Percentiles rank a stretch among this genome's conserved stretches.
Conservation (phyloP, 257 asterid genomes). For the Gardenia jasminoides region DNA sequence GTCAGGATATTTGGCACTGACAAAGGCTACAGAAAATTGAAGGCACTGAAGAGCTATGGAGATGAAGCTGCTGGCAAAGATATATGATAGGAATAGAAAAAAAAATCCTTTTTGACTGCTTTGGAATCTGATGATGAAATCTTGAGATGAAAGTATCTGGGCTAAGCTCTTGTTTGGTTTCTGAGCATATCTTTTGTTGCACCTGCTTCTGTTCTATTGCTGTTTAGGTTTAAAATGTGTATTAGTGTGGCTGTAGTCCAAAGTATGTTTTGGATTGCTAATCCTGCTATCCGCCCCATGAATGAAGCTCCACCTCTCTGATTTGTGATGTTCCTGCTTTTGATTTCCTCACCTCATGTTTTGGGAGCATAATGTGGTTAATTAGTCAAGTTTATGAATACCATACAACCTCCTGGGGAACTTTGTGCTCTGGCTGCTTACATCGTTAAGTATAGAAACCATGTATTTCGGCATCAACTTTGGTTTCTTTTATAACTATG, state of each 20-base stretch:
- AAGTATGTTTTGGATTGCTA: slow-evolving; percentile 28
- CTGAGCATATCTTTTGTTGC: slow-evolving; percentile 24
- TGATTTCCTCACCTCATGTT: not conserved
- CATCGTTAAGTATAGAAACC: not conserved
- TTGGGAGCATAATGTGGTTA: not conserved
- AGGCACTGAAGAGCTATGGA: slow-evolving; percentile 58
- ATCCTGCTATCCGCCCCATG: not conserved
- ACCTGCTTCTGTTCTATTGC: slow-evolving; percentile 27
- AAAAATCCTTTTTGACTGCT: slow-evolving; percentile 14
- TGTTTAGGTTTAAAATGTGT: slow-evolving; percentile 17
- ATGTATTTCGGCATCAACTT: not conserved
- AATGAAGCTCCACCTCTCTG: slow-evolving; percentile 17
- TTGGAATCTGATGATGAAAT: slow-evolving; percentile 19
- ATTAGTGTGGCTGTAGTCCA: slow-evolving; percentile 33
- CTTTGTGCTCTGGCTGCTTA: not conserved
- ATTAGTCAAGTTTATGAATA: not conserved
- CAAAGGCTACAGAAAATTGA: slow-evolving; percentile 80
- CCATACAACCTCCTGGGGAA: not conserved
- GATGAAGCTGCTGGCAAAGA: slow-evolving; percentile 44
- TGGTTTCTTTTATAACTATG: not conserved
- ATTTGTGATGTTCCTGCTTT: not conserved
- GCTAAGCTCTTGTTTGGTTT: slow-evolving; percentile 23
- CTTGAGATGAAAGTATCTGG: slow-evolving; percentile 24
- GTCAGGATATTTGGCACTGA: slow-evolving; percentile 91
- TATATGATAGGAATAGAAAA: slow-evolving; percentile 24